Conservation (phyloP, 1,284 basidiomycete genomes). For the Heliocybe sulcata region DNA sequence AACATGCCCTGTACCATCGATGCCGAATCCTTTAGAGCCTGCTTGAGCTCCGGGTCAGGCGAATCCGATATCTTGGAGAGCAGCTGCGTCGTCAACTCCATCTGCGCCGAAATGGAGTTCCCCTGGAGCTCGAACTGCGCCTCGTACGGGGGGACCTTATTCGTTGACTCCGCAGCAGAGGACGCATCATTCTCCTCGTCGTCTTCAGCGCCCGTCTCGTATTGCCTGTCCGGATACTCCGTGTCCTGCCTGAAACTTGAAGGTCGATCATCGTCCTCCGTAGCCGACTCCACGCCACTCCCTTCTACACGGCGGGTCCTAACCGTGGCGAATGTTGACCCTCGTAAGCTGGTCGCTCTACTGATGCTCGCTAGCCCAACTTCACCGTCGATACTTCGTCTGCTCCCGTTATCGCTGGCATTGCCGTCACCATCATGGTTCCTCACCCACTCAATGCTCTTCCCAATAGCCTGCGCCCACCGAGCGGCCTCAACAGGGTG, state of each 20-base stretch:
- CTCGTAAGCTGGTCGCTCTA: neutral
- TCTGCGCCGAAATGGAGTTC: conserved; percentile 71
- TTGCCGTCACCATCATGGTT: neutral
- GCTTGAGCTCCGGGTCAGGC: conserved; percentile 39
- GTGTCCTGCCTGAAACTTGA: neutral
- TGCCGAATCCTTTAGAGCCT: conserved; percentile 62
- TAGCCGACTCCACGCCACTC: neutral
- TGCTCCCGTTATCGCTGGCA: conserved; percentile 11
- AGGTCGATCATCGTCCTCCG: neutral
- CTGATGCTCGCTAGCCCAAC: neutral
- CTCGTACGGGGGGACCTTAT: conserved; percentile 55
- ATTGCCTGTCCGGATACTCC: neutral
- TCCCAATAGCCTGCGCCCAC: conserved; percentile 76
- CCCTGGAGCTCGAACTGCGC: conserved; percentile 67
- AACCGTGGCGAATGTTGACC: neutral
- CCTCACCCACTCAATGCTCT: conserved; percentile 64
- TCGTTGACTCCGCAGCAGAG: conserved; percentile 35
- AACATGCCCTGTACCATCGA: conserved; percentile 51
- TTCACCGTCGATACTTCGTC: conserved; percentile 1
- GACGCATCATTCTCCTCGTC: conserved; percentile 31
- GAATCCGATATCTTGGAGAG: conserved; percentile 35
- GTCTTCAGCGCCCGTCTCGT: conserved; percentile 18
- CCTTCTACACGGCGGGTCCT: neutral
- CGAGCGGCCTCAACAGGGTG: conserved; percentile 84
- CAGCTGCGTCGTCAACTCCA: conserved; percentile 73